Base-by-base conservation (phyloP, 2,329 filamentous ascomycete species). In the Penicillium sp. region DNA sequence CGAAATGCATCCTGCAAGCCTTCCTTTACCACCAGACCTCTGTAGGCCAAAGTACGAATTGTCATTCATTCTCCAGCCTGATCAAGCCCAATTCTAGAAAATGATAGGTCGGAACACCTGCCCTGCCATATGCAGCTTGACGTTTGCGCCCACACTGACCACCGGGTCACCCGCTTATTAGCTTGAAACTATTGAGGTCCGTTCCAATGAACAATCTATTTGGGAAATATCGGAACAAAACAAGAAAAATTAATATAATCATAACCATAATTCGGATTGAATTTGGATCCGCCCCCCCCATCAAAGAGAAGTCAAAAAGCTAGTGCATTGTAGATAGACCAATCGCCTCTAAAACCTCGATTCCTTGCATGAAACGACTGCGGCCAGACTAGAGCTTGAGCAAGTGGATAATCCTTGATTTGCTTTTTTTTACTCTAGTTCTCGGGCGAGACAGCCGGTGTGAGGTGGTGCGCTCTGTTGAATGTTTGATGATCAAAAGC, bases 311-410 rank as follows among this genome's bases (percentile, higher is more conserved):
- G 9, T 22, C 39, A 11, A 46, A 43, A 26, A 29, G 27, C 14
- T 37, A 53, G 50, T 27, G 27, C 45, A 53, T 24, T 55, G 45
- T 37, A 45, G 55, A 58, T 57, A 53, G 58, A 51, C 64, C 64
- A 64, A 66, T 65, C 52, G 58, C 46, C 56, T 58, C 55, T 58
- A 54, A 52, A 50, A 52, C 41, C 56, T 62, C 50, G 47, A 61
- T 58, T 63, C 61, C 63, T 66, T 66, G 61, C 64, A 63, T 63
- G 44, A 57, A 49, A 57, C 35, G 24, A 10, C 35, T 37, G 35
- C n/a, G n/a, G 9, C 35, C 16, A 39, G 35, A 33, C 31, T 26
- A n/a, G 16, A 39, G 35, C 7, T 39, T 39, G 10, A 10, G 2
- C n/a, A 39, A 37, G 16, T 37, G 14, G 35, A 39, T 39, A 19